These are phyloP conservation scores for Hypoxylon sp. DNA, from an alignment of 2,329 filamentous ascomycete genomes.

Conservation along the genomic window DNA sequence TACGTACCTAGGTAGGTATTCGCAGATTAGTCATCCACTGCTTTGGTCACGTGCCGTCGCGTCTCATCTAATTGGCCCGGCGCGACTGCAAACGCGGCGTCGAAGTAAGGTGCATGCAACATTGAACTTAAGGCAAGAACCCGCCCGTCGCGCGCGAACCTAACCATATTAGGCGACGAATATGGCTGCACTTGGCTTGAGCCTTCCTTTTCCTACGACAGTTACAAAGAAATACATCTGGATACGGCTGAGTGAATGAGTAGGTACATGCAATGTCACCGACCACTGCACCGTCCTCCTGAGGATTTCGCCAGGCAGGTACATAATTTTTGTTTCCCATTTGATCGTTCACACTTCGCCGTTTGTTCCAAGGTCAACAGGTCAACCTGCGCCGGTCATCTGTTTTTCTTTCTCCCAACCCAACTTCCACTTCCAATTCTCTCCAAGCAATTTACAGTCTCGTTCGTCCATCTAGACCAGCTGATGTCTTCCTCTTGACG, in stretches of 20 bases:
- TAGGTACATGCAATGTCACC: too few relatives aligned
- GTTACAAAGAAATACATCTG: neutral
- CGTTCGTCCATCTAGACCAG: neutral
- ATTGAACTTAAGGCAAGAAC: conserved; percentile 7
- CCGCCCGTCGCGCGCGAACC: neutral
- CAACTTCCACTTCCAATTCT: neutral
- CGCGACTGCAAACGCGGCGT: conserved; percentile 13
- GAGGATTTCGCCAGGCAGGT: neutral
- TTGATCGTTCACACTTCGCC: neutral
- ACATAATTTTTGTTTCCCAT: neutral
- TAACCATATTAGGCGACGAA: neutral
- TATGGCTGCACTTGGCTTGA: neutral
- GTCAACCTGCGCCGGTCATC: neutral
- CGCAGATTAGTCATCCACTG: neutral
- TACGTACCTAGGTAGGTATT: neutral
- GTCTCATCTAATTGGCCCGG: conserved; percentile 11
- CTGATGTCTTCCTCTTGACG: neutral
- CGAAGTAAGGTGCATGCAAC: neutral
- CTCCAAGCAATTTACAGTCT: neutral
- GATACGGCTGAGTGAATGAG: too few relatives aligned
- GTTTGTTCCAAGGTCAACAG: neutral
- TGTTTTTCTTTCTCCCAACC: neutral
- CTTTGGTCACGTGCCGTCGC: conserved; percentile 17
- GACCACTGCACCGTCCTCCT: neutral
- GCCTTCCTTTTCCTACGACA: neutral